Base-by-base conservation (phyloP, 2,329 filamentous ascomycete genomes). In the Botrytis paeoniae region DNA sequence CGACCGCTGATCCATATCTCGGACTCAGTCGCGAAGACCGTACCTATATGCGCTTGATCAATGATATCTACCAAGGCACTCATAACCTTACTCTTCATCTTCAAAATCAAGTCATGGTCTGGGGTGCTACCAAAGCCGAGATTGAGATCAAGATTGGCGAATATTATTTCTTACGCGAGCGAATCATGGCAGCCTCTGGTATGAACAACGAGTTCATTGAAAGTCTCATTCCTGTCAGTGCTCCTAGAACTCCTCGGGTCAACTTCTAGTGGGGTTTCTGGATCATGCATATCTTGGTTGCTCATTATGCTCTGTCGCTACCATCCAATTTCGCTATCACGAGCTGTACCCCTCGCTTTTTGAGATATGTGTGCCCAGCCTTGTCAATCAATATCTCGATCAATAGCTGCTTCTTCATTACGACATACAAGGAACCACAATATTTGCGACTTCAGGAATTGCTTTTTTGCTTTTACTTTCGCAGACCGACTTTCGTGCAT, bases 11-110 rank as follows among this genome's bases (percentile, higher is more conserved):
- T 59, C 18, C 37, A 57, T 57, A 54, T 39, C 37, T 69, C 18
- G 65, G 48, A 57, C 65, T 69, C 65, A 69, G 25, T 43, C 4
- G 29, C n/a, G 16, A 69, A 32, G 65, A 57, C 37, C 65, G 65
- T 25, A 69, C n/a, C 25, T 69, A 69, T 37, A 32, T 69, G 48
- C 65, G 65, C 43, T 57, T 69, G 37, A 69, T 69, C 18, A 51
- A 69, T 39, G 65, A 69, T 22, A 69, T 69, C 35, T 69, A 69
- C 4, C 65, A 69, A 22, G 65, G 39, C 5, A 69, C 65, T 51
- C 54, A 69, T 20, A 69, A 69, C 14, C 65, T 69, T 14, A 69
- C 65, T 41, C 37, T 69, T 29, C 65, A 69, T 43, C 65, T 69
- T 32, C 65, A 69, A 16, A 43, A 69, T 22, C 65, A 69, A n/a